Evolutionary conservation across 2,329 filamentous ascomycete species (phyloP).

Genomic region (Elsinoe australis): DNA sequence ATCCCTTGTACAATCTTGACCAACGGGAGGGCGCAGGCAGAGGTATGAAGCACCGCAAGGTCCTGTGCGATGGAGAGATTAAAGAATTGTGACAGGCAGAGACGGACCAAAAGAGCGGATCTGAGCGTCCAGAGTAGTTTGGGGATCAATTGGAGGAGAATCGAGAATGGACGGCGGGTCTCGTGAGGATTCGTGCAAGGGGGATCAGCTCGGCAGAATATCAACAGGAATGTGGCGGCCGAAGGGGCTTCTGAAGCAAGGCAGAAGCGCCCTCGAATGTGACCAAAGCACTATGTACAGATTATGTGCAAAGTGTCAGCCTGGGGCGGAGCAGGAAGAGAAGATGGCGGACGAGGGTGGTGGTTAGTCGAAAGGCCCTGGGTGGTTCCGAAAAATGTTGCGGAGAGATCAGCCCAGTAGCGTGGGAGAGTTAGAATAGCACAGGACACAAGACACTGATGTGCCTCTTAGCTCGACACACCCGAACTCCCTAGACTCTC

Average conservation of each 20-base stretch:
- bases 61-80: constrained; percentile 10
- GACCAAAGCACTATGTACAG: constrained; percentile 10
- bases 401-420: not conserved
- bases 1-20: not conserved
- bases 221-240: constrained; percentile 7
- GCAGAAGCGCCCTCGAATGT: constrained; percentile 7
- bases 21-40: not conserved
- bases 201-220: constrained; percentile 1
- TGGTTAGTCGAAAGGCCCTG: not conserved
- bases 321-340: not conserved
- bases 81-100: constrained; percentile 1
- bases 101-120: constrained; percentile 5
- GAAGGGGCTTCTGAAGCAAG: constrained; percentile 10
- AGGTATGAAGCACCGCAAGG: constrained; percentile 3
- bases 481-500: not conserved
- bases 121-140: not conserved
- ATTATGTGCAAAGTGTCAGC: constrained; percentile 2
- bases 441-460: too few species aligned
- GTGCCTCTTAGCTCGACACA: too few species aligned
- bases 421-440: not conserved
- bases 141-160: constrained; percentile 1
- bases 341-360: not conserved
- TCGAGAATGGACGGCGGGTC: not conserved
- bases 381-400: constrained; percentile 2
- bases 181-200: constrained; percentile 13